Evolutionary conservation across 352 stramenopile species (phyloP).

Genomic region (Pythium plurisporium): DNA sequence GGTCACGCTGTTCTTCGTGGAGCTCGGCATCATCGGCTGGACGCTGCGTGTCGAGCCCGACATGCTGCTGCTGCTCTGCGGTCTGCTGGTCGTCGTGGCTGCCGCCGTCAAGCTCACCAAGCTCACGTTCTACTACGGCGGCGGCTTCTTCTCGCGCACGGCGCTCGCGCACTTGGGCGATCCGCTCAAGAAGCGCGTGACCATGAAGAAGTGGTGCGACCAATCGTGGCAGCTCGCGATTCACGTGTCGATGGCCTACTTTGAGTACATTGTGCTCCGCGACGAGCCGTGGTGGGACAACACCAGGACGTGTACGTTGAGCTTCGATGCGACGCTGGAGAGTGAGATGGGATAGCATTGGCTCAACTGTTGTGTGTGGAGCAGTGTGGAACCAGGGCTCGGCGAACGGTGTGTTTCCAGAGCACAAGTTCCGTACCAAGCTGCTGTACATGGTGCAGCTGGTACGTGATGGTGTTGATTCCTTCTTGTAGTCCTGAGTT

Average conservation of each 20-base stretch:
- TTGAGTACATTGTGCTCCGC: constrained; percentile 75
- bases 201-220: constrained; percentile 88
- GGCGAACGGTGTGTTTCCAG: constrained; percentile 61
- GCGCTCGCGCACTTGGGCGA: constrained; percentile 79
- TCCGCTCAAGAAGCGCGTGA: constrained; percentile 72
- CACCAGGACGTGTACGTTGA: constrained; percentile 63
- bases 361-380: background rate
- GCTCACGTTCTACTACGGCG: constrained; percentile 50
- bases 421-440: constrained; percentile 80
- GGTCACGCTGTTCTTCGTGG: constrained; percentile 47
- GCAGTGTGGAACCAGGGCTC: constrained; percentile 79
- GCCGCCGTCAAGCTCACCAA: constrained; percentile 69
- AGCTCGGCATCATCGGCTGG: constrained; percentile 56
- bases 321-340: background rate
- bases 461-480: constrained; percentile 28
- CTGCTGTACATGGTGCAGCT: constrained; percentile 81
- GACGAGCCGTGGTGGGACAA: constrained; percentile 87
- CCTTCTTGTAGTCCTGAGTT: background rate
- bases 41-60: constrained; percentile 64
- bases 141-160: constrained; percentile 69
- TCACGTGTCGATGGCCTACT: constrained; percentile 80
- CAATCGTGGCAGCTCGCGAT: constrained; percentile 87
- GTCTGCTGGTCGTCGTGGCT: constrained; percentile 61
- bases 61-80: constrained; percentile 67
- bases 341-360: background rate